phyloP scores from a whole-genome alignment of 345 rosid genomes.

The Salix arbutifolia region DNA sequence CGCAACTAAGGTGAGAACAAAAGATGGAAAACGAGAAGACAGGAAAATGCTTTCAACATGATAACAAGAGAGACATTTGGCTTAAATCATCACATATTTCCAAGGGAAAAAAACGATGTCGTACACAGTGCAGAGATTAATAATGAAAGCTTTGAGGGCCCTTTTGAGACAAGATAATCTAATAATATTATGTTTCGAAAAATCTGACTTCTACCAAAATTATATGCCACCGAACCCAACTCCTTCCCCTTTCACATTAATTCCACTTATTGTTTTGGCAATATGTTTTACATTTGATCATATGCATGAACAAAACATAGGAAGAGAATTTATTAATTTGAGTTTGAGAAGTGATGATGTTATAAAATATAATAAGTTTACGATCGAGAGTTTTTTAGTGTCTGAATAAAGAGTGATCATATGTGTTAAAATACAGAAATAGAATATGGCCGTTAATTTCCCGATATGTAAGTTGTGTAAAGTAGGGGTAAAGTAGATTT shows the following conservation, averaged over 20 bases:
- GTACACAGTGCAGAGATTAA: slow-evolving; percentile 7
- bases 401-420: too few relatives aligned
- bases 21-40: slow-evolving; percentile 11
- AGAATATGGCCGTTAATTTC: too few relatives aligned
- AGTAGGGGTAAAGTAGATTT: too few relatives aligned
- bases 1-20: slow-evolving; percentile 8
- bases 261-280: not conserved
- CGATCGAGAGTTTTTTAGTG: too few relatives aligned
- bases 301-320: not conserved
- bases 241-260: not conserved
- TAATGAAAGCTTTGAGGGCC: slow-evolving; percentile 1
- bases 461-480: too few relatives aligned
- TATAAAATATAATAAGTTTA: too few relatives aligned
- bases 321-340: not conserved
- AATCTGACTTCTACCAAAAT: slow-evolving; percentile 1
- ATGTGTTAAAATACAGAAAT: too few relatives aligned
- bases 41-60: slow-evolving; percentile 7
- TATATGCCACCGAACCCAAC: not conserved
- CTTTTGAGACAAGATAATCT: slow-evolving; percentile 16
- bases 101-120: slow-evolving; percentile 27
- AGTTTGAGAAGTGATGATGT: not conserved
- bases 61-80: slow-evolving; percentile 25
- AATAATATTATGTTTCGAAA: slow-evolving; percentile 16
- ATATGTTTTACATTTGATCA: not conserved
- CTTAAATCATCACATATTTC: slow-evolving; percentile 27